Evolutionary conservation across 140 eudicot species (phyloP), one percentile per base, ranked within the genome.

Genomic region (Anethum foeniculum): DNA sequence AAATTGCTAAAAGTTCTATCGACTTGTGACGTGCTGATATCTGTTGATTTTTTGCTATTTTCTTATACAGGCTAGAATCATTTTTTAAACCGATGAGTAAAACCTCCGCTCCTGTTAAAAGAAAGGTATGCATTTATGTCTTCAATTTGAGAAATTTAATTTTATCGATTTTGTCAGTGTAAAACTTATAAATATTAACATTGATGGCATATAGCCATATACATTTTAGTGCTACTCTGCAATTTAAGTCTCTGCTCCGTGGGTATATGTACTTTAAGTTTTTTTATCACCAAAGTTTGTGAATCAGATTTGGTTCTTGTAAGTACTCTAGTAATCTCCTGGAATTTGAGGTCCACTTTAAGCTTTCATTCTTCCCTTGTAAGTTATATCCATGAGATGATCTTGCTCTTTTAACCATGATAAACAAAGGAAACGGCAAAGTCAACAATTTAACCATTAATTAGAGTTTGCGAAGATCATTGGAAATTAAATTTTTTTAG

Each of bases 81-180:
- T 91, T 96, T 82, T 93, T 92, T 47, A 96, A 91, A 84, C 99
- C 98, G 32, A 90, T 82, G 19, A 84, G 80, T 71, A 87, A 80
- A 82, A 43, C 88, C 16, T 83, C 99, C 64, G 88, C 77, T 36
- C 96, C 98, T 38, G 58, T 77, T 65, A 96, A 96, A 81, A 75
- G 97, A 71, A 93, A 96, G 98, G 99, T 96, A 90, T 58, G 84
- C 14, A 25, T 77, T 47, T 23, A 15, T 58, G 4, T 62, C 15
- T 2, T 12, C 51, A 13, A 11, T 77, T 58, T 18, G 32, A 30
- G 75, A 68, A 60, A 60, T 39, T 62, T 30, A 44, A 2, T 69
- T 27, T 83, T 11, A 65, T 47, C 58, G 51, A 23, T 48, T 83
- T 7, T 48, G 30, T 12, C 48, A 44, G 13, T 64, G 25, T 21